Conservation (phyloP, 2,329 filamentous ascomycete genomes). For the Botrytis fabae region DNA sequence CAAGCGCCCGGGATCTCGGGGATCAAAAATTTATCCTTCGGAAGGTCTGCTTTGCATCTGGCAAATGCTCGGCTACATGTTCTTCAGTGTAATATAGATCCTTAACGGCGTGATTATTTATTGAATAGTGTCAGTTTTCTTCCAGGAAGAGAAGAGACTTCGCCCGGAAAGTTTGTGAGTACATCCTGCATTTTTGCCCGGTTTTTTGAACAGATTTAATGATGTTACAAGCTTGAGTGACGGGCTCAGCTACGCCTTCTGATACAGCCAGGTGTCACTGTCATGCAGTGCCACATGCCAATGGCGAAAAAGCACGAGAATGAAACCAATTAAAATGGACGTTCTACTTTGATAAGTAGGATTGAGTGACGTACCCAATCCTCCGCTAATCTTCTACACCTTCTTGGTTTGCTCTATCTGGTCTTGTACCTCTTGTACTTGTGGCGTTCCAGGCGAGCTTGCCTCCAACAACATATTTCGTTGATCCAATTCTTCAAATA, state of each 20-base stretch:
- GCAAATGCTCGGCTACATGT: too few species aligned
- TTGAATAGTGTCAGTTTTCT: too few species aligned
- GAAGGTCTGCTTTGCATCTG: neutral
- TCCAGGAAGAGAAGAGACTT: too few species aligned
- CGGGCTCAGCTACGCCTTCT: neutral
- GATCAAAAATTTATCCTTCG: neutral
- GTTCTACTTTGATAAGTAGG: neutral
- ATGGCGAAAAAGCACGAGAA: neutral
- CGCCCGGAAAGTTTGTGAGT: neutral
- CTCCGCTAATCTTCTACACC: neutral
- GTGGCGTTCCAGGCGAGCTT: slow-evolving; percentile 29
- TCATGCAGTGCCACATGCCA: neutral
- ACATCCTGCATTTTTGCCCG: neutral
- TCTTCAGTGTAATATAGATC: too few species aligned
- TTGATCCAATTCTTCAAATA: slow-evolving; percentile 36
- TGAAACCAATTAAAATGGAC: neutral
- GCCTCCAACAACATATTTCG: slow-evolving; percentile 27
- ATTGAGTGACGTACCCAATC: neutral
- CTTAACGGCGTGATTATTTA: neutral
- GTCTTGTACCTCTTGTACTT: slow-evolving; percentile 22
- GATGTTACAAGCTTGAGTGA: too few species aligned
- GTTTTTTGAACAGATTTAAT: neutral
- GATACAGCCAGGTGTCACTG: neutral
- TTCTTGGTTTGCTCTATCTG: neutral
- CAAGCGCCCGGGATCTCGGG: neutral